Conservation (phyloP, 805 yeast genomes). For the Novakomyces olei region DNA sequence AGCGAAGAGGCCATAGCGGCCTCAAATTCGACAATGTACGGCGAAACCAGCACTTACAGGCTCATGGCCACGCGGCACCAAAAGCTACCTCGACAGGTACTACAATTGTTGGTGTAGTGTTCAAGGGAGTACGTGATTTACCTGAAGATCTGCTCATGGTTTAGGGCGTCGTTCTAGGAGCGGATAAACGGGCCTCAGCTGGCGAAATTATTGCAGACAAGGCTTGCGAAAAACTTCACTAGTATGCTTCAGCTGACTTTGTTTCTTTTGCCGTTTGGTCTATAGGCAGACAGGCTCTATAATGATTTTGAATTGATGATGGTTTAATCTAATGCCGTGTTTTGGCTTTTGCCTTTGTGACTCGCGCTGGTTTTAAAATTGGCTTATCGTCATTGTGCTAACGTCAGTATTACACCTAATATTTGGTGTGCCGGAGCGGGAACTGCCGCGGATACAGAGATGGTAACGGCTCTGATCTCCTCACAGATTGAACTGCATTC, state of each 20-base stretch:
- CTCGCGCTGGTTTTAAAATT: too few species aligned
- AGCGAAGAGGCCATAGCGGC: too few species aligned
- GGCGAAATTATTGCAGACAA: conserved; percentile 95
- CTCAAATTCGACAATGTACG: conserved; percentile 81
- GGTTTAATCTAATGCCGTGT: too few species aligned
- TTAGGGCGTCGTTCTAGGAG: conserved; percentile 40
- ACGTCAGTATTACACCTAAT: conserved; percentile 65
- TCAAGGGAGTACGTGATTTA: too few species aligned
- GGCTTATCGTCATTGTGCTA: too few species aligned
- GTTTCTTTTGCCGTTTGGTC: too few species aligned
- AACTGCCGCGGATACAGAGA: conserved; percentile 98
- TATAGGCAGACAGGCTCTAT: too few species aligned
- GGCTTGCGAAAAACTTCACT: conserved; percentile 86
- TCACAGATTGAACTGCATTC: conserved; percentile 83
- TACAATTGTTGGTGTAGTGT: conserved; percentile 67
- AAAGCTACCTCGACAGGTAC: conserved; percentile 95
- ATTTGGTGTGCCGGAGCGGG: conserved; percentile 99
- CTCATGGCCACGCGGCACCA: conserved; percentile 57
- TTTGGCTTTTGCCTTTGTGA: too few species aligned
- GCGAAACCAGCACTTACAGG: conserved; percentile 55
- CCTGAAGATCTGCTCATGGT: not conserved
- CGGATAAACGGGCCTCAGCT: conserved; percentile 94
- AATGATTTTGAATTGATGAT: too few species aligned
- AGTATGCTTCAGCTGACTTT: too few species aligned
- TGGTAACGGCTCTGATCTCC: conserved; percentile 82